Evolutionary conservation across 2,329 filamentous ascomycete genomes (phyloP).

Genomic region (Neurospora crassa): DNA sequence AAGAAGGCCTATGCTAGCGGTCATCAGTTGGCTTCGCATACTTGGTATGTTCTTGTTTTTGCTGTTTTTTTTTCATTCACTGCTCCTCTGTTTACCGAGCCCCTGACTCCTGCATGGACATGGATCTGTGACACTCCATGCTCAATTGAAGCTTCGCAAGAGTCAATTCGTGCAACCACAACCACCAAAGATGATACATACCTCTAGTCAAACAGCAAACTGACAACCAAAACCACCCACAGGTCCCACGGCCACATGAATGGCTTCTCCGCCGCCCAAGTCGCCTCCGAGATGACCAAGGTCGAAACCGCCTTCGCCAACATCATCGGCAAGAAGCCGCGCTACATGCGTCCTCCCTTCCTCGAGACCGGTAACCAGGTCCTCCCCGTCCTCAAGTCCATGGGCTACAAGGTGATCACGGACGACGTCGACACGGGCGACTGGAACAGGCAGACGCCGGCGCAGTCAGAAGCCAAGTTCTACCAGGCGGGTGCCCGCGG

Average conservation of each 20-base stretch:
- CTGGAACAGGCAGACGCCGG: constrained; percentile 43
- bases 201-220: too few species aligned
- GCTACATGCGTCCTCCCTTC: constrained; percentile 41
- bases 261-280: constrained; percentile 26
- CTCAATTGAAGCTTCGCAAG: too few species aligned
- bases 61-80: background rate
- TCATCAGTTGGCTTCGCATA: constrained; percentile 45
- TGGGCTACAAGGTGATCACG: constrained; percentile 52
- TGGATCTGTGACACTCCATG: background rate
- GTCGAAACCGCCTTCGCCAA: constrained; percentile 42
- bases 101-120: background rate
- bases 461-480: constrained; percentile 45
- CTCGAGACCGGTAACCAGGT: constrained; percentile 36
- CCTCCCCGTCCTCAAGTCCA: constrained; percentile 29
- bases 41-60: constrained; percentile 28
- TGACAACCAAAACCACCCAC: background rate
- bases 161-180: too few species aligned
- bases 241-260: constrained; percentile 39
- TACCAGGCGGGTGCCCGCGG: constrained; percentile 30
- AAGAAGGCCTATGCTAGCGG: constrained; percentile 40
- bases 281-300: constrained; percentile 38
- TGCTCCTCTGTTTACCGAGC: background rate
- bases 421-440: constrained; percentile 53
- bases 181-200: too few species aligned
- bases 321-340: constrained; percentile 38